Evolutionary conservation across 179 eudicot species (phyloP), one percentile per base, ranked within the genome.

Genomic region (Silene coronaria): DNA sequence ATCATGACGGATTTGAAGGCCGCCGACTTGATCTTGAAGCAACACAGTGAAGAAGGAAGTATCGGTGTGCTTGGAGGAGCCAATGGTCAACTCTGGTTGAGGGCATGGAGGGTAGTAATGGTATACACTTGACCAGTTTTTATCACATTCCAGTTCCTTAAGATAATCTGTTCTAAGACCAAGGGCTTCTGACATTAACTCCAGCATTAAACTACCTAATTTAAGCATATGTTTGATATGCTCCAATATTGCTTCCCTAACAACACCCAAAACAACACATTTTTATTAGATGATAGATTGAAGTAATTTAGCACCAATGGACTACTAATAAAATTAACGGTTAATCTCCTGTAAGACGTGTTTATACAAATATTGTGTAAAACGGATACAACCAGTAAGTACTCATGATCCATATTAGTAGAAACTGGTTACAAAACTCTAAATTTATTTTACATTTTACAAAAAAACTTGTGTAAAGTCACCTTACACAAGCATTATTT

Each of bases 31-130:
- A 51, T 80, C 83, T 67, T 80, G 83, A 8, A 76, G 55, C 26
- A 76, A 64, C 32, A 80, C 2, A 0, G 83, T 77, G 61, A 81
- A 19, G 62, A 81, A 75, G 2, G 81, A 38, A 0, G 68, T 28
- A 57, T 82, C 84, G 3, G 84, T 21, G 38, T 82, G 82, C 38
- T 76, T 76, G 69, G 14, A 23, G 16, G 17, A 38, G 34, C 84
- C 84, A 19, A 82, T 17, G 8, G 84, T 75, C 63, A 79, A 10
- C 3, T 82, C 82, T 14, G 85, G 82, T 53, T 76, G 63, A 0
- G 85, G 85, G 61, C 85, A 82, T 16, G 80, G 23, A 5, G 82
- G 85, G 55, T 82, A 82, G 65, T 82, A 79, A 38, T 82, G 82
- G 19, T 74, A 38, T 2, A 22, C 57, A 6, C 70, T 21, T 4